Conservation (phyloP, 768 basidiomycete species). For the Suillus lakei region DNA sequence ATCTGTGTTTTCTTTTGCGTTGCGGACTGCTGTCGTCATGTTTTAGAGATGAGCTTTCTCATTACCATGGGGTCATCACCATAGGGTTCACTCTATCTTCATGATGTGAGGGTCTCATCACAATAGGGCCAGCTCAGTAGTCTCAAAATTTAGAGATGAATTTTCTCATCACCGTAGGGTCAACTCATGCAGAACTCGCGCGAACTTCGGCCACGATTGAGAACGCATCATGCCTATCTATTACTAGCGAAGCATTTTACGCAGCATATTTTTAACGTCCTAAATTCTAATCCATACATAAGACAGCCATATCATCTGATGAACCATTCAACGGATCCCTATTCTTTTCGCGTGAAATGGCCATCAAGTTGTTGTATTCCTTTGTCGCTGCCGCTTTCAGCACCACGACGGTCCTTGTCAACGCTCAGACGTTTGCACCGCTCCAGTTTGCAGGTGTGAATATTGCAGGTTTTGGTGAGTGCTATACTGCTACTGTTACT, state of each 20-base stretch:
- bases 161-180: not conserved
- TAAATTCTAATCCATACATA: constrained; percentile 14
- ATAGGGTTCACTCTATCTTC: too few species aligned
- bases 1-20: not conserved
- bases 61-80: constrained; percentile 1
- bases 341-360: constrained; percentile 18
- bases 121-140: not conserved
- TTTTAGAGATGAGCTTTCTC: not conserved
- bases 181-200: not conserved
- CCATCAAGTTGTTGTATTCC: constrained; percentile 19
- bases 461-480: constrained; percentile 53
- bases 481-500: not conserved
- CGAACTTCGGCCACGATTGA: constrained; percentile 2
- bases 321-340: not conserved
- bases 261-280: constrained; percentile 13
- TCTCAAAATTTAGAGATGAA: too few species aligned
- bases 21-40: not conserved
- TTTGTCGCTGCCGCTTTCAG: constrained; percentile 14
- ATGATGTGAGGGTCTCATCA: not conserved
- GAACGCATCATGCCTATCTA: not conserved
- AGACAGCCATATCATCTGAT: not conserved
- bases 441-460: constrained; percentile 52
- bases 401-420: constrained; percentile 17
- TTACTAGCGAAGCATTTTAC: constrained; percentile 9
- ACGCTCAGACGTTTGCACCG: constrained; percentile 21